Evolutionary conservation across 2,329 filamentous ascomycete genomes (phyloP).

Genomic region (Penicillium sp.): DNA sequence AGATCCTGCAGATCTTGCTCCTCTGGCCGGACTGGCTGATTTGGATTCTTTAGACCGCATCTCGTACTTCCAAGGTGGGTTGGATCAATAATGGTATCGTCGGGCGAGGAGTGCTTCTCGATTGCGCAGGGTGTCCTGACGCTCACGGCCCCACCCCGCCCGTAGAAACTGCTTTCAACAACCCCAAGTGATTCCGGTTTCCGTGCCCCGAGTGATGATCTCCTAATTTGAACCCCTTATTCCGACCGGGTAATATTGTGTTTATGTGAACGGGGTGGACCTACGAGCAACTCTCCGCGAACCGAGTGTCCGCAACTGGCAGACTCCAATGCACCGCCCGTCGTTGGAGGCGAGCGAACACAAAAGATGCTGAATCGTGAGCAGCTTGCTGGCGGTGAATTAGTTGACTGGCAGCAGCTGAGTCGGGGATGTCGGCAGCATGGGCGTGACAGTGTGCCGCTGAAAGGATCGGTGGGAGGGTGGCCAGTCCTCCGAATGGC

Average conservation of each 20-base stretch:
- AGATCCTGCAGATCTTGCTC: background rate
- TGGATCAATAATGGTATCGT: conserved; percentile 45
- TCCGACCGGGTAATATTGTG: conserved; percentile 59
- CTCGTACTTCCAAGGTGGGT: conserved; percentile 36
- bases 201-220: conserved; percentile 51
- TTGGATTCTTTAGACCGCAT: background rate
- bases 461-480: conserved; percentile 52
- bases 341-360: conserved; percentile 54
- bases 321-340: conserved; percentile 33
- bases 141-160: conserved; percentile 28
- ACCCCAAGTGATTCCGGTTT: conserved; percentile 30
- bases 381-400: conserved; percentile 42
- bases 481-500: conserved; percentile 52
- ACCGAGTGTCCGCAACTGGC: conserved; percentile 46
- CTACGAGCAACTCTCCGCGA: conserved; percentile 44
- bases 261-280: conserved; percentile 60
- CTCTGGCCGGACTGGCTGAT: background rate
- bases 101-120: conserved; percentile 54
- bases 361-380: conserved; percentile 46
- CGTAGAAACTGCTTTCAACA: too few relatives aligned
- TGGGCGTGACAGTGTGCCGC: conserved; percentile 47
- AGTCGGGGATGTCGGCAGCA: conserved; percentile 42
- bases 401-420: conserved; percentile 51
- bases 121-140: conserved; percentile 51
- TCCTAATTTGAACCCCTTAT: conserved; percentile 47